Evolutionary conservation across 306 rosid genomes (phyloP).

Genomic region (Inga leiocalycina): DNA sequence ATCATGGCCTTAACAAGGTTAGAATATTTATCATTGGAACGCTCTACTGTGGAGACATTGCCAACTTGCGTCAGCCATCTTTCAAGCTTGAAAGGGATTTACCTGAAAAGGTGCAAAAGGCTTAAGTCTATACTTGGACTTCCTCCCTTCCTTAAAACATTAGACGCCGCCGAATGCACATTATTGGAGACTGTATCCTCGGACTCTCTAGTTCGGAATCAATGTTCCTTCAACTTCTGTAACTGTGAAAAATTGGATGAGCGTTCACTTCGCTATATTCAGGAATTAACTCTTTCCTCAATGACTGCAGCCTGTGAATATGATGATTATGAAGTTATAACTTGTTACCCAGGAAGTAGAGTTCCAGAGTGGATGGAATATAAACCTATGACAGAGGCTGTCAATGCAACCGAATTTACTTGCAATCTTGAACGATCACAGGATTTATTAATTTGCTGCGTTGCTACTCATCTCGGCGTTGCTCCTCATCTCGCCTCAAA

Average conservation of each 20-base stretch:
- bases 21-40: no score
- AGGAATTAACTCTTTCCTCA: no score
- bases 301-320: no score
- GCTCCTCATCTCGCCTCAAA: no score
- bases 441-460: conserved; percentile 4
- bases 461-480: not conserved
- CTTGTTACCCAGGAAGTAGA: not conserved
- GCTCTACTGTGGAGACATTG: not conserved
- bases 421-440: not conserved
- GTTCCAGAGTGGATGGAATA: conserved; percentile 8
- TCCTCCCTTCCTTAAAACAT: not conserved
- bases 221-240: accelerated
- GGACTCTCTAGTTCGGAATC: not conserved
- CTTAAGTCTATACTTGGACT: not conserved
- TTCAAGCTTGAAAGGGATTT: not conserved
- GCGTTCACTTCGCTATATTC: not conserved
- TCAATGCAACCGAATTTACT: conserved; percentile 1
- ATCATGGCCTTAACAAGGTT: not conserved
- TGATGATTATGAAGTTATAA: accelerated
- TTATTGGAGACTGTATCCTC: not conserved
- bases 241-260: not conserved
- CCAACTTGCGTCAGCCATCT: not conserved
- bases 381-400: not conserved
- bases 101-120: not conserved
- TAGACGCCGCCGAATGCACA: not conserved